These are phyloP conservation scores for Daldinia sp. DNA, from an alignment of 2,329 filamentous ascomycete genomes.

Conservation along the genomic window DNA sequence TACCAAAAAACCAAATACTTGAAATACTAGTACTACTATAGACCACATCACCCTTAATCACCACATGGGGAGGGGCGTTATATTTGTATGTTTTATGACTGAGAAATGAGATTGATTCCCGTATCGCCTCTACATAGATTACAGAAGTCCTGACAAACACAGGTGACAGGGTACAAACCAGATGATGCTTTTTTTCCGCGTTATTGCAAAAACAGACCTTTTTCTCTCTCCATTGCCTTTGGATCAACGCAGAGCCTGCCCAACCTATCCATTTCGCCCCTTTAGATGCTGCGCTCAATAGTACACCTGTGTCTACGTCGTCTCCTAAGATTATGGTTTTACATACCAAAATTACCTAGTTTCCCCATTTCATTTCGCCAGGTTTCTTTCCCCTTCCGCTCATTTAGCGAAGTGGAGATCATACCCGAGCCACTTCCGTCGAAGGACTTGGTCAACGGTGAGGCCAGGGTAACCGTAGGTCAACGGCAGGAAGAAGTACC, in stretches of 20 bases:
- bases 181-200: constrained; percentile 13
- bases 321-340: constrained; percentile 28
- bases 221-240: constrained; percentile 22
- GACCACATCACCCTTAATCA: background rate
- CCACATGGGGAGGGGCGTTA: no score
- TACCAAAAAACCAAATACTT: constrained; percentile 20
- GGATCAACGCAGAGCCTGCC: constrained; percentile 29
- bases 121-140: constrained; percentile 26
- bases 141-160: constrained; percentile 27
- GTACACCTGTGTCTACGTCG: constrained; percentile 42
- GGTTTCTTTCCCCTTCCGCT: background rate
- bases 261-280: constrained; percentile 42
- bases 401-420: constrained; percentile 99
- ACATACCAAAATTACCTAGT: constrained; percentile 26
- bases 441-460: constrained; percentile 79
- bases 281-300: constrained; percentile 41
- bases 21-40: background rate
- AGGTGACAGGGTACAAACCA: constrained; percentile 14
- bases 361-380: constrained; percentile 2
- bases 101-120: constrained; percentile 24
- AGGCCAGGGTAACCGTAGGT: constrained; percentile 96
- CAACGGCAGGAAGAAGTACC: constrained; percentile 93
- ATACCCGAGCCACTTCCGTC: constrained; percentile 95
- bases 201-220: constrained; percentile 40
- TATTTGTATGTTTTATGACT: constrained; percentile 1